Conservation (phyloP, 352 stramenopile species). For the Pythium insidiosum region DNA sequence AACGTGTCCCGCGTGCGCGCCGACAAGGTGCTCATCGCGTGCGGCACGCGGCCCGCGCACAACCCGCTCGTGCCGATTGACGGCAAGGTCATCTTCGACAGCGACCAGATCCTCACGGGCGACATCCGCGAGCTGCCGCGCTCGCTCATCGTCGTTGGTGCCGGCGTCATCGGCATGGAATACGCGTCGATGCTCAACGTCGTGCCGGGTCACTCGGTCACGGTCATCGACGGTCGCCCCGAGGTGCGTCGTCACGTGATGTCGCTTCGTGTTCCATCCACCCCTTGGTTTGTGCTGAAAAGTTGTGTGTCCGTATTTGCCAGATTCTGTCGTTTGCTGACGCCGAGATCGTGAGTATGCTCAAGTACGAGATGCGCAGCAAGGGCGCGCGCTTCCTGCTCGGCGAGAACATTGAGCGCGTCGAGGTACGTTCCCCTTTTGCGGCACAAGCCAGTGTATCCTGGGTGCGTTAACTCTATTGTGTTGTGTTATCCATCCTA, state of each 20-base stretch:
- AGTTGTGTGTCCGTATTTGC: no score
- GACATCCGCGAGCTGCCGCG: slow-evolving; percentile 58
- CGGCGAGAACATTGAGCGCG: slow-evolving; percentile 65
- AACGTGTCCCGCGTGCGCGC: slow-evolving; percentile 41
- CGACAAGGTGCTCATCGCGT: slow-evolving; percentile 81
- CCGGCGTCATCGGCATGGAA: slow-evolving; percentile 88
- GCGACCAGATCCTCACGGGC: slow-evolving; percentile 70
- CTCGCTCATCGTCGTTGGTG: slow-evolving; percentile 76
- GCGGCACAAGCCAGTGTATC: no score
- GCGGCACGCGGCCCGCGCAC: slow-evolving; percentile 76
- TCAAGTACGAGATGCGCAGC: slow-evolving; percentile 87
- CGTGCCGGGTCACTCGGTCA: slow-evolving; percentile 79
- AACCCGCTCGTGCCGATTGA: slow-evolving; percentile 74
- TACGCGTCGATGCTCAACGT: slow-evolving; percentile 90
- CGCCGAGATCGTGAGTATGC: slow-evolving; percentile 77
- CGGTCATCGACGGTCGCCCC: slow-evolving; percentile 72
- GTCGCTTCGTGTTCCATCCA: no score
- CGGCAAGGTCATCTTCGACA: slow-evolving; percentile 76
- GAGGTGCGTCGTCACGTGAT: slow-evolving; percentile 33
- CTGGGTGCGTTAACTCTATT: no score
- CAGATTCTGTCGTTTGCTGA: slow-evolving; percentile 83
- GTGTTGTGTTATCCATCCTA: background rate
- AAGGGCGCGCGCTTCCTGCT: slow-evolving; percentile 83
- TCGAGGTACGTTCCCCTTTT: slow-evolving; percentile 56
- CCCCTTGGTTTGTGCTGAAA: no score